phyloP scores from a whole-genome alignment of 2,329 filamentous ascomycete species.

The Fusarium sp. region DNA sequence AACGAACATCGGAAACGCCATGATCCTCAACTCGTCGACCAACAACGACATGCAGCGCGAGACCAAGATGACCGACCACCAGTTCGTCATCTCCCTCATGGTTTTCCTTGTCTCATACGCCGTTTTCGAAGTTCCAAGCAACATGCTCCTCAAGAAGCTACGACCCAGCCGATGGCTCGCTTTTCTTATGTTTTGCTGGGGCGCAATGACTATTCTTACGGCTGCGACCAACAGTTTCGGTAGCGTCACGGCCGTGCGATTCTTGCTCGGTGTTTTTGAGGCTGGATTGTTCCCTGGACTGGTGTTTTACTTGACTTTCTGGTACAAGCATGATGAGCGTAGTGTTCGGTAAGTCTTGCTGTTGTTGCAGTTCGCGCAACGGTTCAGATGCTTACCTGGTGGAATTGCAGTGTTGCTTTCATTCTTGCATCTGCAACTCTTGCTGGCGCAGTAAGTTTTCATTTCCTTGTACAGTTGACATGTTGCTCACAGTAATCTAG shows the following conservation, averaged over 20 bases:
- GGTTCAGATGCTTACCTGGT: conserved; percentile 22
- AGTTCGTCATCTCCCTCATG: conserved; percentile 70
- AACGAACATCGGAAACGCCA: conserved; percentile 77
- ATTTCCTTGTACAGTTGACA: no score
- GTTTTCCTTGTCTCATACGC: conserved; percentile 72
- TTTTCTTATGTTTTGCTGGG: conserved; percentile 76
- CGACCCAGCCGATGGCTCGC: conserved; percentile 73
- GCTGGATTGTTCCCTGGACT: conserved; percentile 73
- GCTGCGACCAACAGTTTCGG: conserved; percentile 72
- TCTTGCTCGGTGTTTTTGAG: conserved; percentile 77
- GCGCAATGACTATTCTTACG: conserved; percentile 74
- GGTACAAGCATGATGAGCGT: conserved; percentile 78
- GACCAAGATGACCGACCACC: conserved; percentile 69
- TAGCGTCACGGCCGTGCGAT: conserved; percentile 73
- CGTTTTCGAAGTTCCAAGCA: conserved; percentile 74
- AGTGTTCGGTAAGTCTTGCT: conserved; percentile 62
- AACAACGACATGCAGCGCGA: conserved; percentile 72
- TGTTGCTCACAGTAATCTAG: conserved; percentile 32
- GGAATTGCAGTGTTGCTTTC: conserved; percentile 68
- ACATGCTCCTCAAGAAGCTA: conserved; percentile 74
- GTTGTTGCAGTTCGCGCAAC: not conserved
- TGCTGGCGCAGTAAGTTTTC: conserved; percentile 67
- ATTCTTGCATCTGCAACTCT: conserved; percentile 77
- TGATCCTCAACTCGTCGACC: conserved; percentile 71
- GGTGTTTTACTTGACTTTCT: conserved; percentile 77